A percentile compares a stretch with the other conserved stretches of the same genome.
Conservation (phyloP, 768 basidiomycete species). For the Boletus eberwhitei region DNA sequence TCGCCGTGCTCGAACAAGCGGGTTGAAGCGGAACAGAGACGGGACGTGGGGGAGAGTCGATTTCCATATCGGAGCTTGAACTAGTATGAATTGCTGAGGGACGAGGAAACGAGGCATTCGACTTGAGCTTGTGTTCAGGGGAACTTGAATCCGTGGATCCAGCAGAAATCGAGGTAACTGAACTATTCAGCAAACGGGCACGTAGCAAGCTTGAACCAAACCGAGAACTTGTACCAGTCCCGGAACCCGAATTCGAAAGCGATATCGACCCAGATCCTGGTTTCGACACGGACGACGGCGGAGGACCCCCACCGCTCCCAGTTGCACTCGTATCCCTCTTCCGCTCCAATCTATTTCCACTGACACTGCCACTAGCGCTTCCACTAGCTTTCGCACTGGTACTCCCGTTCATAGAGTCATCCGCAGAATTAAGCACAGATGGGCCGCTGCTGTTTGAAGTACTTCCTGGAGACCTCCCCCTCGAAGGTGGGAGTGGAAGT, state of each 20-base stretch:
- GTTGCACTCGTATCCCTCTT: constrained; percentile 13
- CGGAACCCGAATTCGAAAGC: constrained; percentile 22
- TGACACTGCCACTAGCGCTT: constrained; percentile 14
- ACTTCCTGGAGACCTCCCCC: constrained; percentile 24
- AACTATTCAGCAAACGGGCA: constrained; percentile 25
- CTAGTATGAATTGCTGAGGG: constrained; percentile 5
- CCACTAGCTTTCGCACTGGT: constrained; percentile 4
- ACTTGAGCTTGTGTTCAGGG: constrained; percentile 3
- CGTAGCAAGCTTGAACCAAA: constrained; percentile 24
- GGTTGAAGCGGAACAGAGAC: constrained; percentile 19
- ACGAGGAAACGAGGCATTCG: constrained; percentile 1
- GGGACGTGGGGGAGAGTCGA: constrained; percentile 22
- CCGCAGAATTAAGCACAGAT: constrained; percentile 23
- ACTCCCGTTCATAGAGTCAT: constrained; percentile 22
- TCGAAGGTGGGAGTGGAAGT: constrained; percentile 4
- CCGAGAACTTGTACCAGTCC: constrained; percentile 22
- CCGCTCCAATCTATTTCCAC: constrained; percentile 1
- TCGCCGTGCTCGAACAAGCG: neutral
- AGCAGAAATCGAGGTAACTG: constrained; percentile 30
- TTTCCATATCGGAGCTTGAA: constrained; percentile 24
- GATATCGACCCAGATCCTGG: constrained; percentile 23
- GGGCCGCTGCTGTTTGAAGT: constrained; percentile 25
- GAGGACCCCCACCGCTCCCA: constrained; percentile 11
- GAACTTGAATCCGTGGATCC: constrained; percentile 19
- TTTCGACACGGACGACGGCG: constrained; percentile 18